These are phyloP conservation scores for Harringtonia aguacate DNA, from an alignment of 2,329 filamentous ascomycete species.

Conservation along the genomic window DNA sequence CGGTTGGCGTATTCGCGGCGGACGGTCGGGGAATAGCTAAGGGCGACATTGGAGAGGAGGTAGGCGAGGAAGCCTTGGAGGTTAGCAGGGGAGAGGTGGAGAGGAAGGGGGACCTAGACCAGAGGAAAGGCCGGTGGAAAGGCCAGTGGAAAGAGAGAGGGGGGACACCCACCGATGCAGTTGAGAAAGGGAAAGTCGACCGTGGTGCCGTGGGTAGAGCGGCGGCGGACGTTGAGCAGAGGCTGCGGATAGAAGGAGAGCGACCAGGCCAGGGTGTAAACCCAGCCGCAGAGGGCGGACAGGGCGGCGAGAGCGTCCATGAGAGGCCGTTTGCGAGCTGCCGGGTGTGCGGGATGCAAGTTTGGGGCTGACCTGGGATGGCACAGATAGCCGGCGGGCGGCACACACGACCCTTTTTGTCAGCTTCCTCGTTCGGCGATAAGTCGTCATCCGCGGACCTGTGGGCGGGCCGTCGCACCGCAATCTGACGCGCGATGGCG, in stretches of 20 bases:
- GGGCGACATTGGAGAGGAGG: constrained; percentile 59
- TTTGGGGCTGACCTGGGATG: too few relatives aligned
- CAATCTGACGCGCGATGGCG: too few relatives aligned
- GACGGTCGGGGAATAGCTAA: constrained; percentile 71
- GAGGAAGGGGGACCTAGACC: too few relatives aligned
- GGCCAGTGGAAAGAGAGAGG: not conserved
- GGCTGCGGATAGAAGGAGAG: constrained; percentile 89
- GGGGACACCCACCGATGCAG: constrained; percentile 35
- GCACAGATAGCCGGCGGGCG: too few relatives aligned
- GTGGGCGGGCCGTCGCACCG: too few relatives aligned
- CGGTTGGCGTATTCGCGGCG: constrained; percentile 74
- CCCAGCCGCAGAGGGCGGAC: constrained; percentile 59
- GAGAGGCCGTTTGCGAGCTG: not conserved
- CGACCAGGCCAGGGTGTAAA: constrained; percentile 71
- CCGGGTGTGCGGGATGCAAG: too few relatives aligned
- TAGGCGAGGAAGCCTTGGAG: constrained; percentile 60
- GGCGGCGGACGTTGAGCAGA: constrained; percentile 65
- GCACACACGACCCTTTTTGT: too few relatives aligned
- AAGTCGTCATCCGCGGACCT: too few relatives aligned
- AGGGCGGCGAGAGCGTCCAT: constrained; percentile 31
- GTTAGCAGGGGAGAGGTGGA: not conserved
- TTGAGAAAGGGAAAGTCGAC: constrained; percentile 82
- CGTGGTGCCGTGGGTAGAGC: constrained; percentile 71
- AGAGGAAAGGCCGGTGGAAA: too few relatives aligned
- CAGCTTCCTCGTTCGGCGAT: too few relatives aligned